Evolutionary conservation across 2,329 filamentous ascomycete genomes (phyloP), one percentile per base, ranked within the genome.

Genomic region (Hymenoscyphus repandus): DNA sequence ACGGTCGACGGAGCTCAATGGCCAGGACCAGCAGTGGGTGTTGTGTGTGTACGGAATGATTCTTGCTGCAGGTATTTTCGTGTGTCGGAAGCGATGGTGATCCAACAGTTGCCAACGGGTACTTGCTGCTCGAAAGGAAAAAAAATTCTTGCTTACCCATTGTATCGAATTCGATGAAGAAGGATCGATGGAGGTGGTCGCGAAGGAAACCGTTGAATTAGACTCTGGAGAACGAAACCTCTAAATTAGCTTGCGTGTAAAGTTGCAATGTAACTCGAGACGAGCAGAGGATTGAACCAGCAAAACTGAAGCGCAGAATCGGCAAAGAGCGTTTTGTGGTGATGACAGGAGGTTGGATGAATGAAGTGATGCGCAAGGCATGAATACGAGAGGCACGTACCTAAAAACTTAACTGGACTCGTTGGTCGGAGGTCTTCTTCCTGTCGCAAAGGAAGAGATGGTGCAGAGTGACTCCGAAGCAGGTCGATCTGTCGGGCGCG

Each of bases 71-170:
- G 31, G 40, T 54, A 32, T 33, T 49, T 39, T 45, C 49, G 37
- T 39, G 22, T 7, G 42, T 49, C 37, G 27, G 40, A 44, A 18
- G 22, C 30, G 42, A 32, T 22, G 41, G 42, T 39, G 36, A 17
- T 39, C 45, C 47, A 46, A 37, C 37, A 38, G 31, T 49, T 5
- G 30, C 32, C 51, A 45, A 46, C 22, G 34, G 48, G 49, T 49
- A 43, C 50, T 50, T 40, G 40, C 49, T 51, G 47, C 46, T 47
- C 36, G 27, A 51, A 59, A 61, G 51, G 49, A 61, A 61, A 59
- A 40, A 38, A 61, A 59, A 40, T 36, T 47, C 50, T 55, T 63
- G 64, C 64, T 66, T 66, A 66, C 64, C 64, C 63, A 66, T 66
- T 62, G 58, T 64, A 34, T 59, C 40, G 53, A 57, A 47, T 62